phyloP scores from a whole-genome alignment of 140 eudicot genomes.

The Stevia rebaudiana region DNA sequence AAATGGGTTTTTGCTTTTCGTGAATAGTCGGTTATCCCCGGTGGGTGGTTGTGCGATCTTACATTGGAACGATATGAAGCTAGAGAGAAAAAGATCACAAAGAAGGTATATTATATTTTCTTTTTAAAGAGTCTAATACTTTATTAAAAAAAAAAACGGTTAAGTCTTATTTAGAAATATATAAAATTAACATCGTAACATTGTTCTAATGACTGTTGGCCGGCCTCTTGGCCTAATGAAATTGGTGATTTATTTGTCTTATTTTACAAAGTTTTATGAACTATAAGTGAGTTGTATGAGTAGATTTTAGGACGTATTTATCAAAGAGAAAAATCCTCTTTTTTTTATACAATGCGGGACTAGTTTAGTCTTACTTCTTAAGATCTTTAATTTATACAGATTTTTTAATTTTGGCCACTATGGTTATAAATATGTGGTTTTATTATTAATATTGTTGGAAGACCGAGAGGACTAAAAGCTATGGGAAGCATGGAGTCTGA shows the following conservation, averaged over 20 bases:
- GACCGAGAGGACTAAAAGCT: conserved; percentile 89
- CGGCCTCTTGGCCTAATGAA: too few relatives aligned
- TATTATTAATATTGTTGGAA: not conserved
- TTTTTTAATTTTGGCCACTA: too few relatives aligned
- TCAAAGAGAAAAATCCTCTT: too few relatives aligned
- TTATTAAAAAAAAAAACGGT: too few relatives aligned
- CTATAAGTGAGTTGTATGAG: too few relatives aligned
- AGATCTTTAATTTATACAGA: too few relatives aligned
- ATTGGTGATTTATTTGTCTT: too few relatives aligned
- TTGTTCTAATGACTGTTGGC: not conserved
- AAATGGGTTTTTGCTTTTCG: not conserved
- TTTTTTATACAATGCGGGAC: too few relatives aligned
- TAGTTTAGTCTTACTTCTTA: too few relatives aligned
- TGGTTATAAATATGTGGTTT: not conserved
- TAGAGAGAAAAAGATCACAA: conserved; percentile 74
- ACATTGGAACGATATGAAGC: conserved; percentile 85
- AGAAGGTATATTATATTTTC: conserved; percentile 49
- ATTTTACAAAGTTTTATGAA: too few relatives aligned
- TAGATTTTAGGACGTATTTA: too few relatives aligned
- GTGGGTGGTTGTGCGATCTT: conserved; percentile 86
- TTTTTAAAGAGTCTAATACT: too few relatives aligned
- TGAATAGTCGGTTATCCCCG: conserved; percentile 71
- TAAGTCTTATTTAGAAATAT: not conserved
- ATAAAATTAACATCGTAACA: not conserved
- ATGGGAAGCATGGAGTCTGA: conserved; percentile 89